Base-by-base conservation (phyloP, 2,329 filamentous ascomycete species). In the Aspergillus sp. region DNA sequence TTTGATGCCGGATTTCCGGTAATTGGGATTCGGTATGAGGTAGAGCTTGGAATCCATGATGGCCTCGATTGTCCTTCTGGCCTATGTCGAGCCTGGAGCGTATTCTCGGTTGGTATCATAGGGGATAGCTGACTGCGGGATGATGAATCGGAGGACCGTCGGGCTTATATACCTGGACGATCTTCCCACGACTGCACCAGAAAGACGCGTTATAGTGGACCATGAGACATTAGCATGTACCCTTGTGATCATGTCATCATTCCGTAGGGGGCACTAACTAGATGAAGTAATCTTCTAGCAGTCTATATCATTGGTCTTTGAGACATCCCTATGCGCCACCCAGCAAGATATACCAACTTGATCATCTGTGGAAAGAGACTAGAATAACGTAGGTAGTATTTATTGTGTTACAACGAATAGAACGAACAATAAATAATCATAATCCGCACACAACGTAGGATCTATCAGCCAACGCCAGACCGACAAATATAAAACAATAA, bases 1-100 rank as follows among this genome's bases (percentile, higher is more conserved):
- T 70, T 86, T 88, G 54, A 76, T 75, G 45, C 85, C 85, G 55
- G 80, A 77, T 55, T 72, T 74, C 60, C 80, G 71, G 69, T 87
- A 86, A 61, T 83, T 82, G 49, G 76, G 71, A 71, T 88, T 88
- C 60, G 76, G 76, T 25, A 82, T 71, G 49, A 82, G 71, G 40
- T 69, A 72, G 63, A 86, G 67, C 64, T 77, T 83, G 56, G 60
- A 61, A 16, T 64, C 57, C 71, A 74, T 74, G 59, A 45, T 66
- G 59, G 9, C 9, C 9, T 17, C 14, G 34, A 17, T 38, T 38
- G 16, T n/a, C 13, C n/a, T 17, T 21, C 14, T 38, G 34, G 25
- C 25, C 25, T 10, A 29, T 29, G 25, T 29, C 7, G 25, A 29
- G 25, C 5, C 7, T 9, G 25, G 5, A 7, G 11, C 7, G 25